Conservation (phyloP, 2,329 filamentous ascomycete species). For the Fusarium haematococcum region DNA sequence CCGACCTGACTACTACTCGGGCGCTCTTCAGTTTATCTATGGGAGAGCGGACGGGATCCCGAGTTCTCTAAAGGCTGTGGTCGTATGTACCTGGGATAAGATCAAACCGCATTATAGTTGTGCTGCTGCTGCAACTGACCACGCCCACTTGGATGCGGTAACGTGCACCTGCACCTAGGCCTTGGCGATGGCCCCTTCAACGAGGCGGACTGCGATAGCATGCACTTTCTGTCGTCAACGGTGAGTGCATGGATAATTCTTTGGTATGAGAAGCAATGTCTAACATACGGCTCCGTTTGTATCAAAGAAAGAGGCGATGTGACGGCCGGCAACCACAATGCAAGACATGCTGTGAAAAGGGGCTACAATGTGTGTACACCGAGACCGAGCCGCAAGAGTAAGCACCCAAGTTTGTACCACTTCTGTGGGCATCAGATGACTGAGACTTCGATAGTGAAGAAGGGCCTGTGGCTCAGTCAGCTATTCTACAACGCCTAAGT, state of each 20-base stretch:
- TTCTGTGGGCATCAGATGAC: not conserved
- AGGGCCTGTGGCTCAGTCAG: not conserved
- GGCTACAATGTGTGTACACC: not conserved
- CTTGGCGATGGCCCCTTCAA: not conserved
- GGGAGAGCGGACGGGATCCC: conserved; percentile 18
- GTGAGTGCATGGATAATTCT: not conserved
- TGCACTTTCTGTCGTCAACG: not conserved
- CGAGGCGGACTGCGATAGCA: not conserved
- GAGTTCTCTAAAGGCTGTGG: conserved; percentile 16
- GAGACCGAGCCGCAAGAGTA: not conserved
- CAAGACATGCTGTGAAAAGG: not conserved
- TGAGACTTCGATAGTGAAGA: not conserved
- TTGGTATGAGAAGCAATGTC: not conserved
- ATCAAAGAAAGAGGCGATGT: not conserved
- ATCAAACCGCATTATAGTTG: not conserved
- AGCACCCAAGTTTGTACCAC: not conserved
- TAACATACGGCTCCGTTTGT: not conserved
- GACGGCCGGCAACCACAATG: not conserved
- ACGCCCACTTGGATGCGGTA: not conserved
- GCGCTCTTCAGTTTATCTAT: conserved; percentile 17
- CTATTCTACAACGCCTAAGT: not conserved
- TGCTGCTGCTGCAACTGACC: not conserved
- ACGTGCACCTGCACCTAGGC: no score
- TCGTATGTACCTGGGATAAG: conserved; percentile 4
- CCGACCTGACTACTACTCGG: conserved; percentile 19